Percentiles rank a stretch among this genome's conserved stretches.
These are phyloP conservation scores for Sclerotiophoma versabilis DNA, from an alignment of 2,329 filamentous ascomycete genomes.

Conservation along the genomic window DNA sequence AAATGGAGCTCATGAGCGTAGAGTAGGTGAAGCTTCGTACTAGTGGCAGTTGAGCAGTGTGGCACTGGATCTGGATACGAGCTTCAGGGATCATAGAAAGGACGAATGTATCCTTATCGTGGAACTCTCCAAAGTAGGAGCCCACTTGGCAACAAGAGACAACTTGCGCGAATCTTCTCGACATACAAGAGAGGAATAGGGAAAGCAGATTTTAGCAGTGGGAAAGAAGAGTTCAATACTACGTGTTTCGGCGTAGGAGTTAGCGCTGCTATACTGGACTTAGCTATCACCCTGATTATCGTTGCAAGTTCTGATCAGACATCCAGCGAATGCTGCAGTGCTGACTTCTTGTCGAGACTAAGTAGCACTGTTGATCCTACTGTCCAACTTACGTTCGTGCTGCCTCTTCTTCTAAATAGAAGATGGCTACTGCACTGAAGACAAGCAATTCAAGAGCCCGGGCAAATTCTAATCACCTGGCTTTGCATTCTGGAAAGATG, in stretches of 20 bases:
- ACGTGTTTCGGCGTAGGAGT: background rate
- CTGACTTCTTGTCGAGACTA: no score
- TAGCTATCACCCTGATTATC: background rate
- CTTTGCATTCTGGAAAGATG: no score
- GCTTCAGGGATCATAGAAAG: constrained; percentile 50
- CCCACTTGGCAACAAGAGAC: constrained; percentile 68
- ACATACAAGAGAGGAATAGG: constrained; percentile 52
- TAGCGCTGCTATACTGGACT: background rate
- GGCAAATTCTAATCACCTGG: no score
- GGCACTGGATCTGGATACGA: background rate
- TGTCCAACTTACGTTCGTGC: no score
- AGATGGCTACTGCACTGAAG: no score
- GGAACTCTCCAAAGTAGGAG: constrained; percentile 62
- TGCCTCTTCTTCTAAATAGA: no score
- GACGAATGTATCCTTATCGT: constrained; percentile 66
- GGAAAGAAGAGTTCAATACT: background rate
- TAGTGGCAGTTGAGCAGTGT: constrained; percentile 13
- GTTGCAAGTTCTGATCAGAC: background rate
- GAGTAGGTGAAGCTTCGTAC: constrained; percentile 61
- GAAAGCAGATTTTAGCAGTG: background rate
- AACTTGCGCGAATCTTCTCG: constrained; percentile 54
- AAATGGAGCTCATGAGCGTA: constrained; percentile 63
- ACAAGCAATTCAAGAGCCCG: no score
- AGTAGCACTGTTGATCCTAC: no score
- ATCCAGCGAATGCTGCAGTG: background rate